Evolutionary conservation across 768 basidiomycete species (phyloP).

Genomic region (Pleurotus platypus): DNA sequence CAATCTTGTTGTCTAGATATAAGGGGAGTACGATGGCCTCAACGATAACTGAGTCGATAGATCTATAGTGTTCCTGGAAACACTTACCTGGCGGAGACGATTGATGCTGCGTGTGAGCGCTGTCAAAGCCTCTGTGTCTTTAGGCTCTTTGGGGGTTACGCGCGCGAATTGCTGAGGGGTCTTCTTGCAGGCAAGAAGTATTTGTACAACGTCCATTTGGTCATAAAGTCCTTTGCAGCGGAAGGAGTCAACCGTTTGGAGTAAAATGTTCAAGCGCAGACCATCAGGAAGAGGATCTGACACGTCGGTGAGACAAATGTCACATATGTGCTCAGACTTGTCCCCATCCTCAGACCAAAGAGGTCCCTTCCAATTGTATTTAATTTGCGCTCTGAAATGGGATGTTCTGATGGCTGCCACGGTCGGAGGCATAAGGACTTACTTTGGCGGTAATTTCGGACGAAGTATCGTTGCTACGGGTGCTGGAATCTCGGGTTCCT

Average conservation of each 20-base stretch:
- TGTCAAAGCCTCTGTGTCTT: constrained; percentile 36
- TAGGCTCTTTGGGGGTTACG: constrained; percentile 34
- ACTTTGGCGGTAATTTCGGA: constrained; percentile 17
- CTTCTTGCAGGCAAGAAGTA: constrained; percentile 47
- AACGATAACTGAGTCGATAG: not conserved
- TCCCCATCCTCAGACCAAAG: constrained; percentile 39
- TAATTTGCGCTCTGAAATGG: constrained; percentile 45
- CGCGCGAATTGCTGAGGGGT: constrained; percentile 57
- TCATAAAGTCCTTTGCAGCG: constrained; percentile 46
- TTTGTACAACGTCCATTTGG: constrained; percentile 37
- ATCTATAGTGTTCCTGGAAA: not conserved
- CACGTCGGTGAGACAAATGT: constrained; percentile 43
- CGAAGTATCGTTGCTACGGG: constrained; percentile 1
- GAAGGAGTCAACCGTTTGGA: constrained; percentile 38
- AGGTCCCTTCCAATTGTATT: constrained; percentile 65
- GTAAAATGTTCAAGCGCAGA: constrained; percentile 45
- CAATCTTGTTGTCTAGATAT: constrained; percentile 39
- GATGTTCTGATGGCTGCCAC: no score
- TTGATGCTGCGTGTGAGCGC: constrained; percentile 44
- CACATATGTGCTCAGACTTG: constrained; percentile 42
- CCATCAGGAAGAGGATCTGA: constrained; percentile 35
- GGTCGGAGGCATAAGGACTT: not conserved
- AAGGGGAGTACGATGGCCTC: constrained; percentile 51
- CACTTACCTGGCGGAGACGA: constrained; percentile 42
- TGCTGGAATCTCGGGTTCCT: constrained; percentile 9